Evolutionary conservation across 2,329 filamentous ascomycete species (phyloP).

Genomic region (Samsoniella hepiali): DNA sequence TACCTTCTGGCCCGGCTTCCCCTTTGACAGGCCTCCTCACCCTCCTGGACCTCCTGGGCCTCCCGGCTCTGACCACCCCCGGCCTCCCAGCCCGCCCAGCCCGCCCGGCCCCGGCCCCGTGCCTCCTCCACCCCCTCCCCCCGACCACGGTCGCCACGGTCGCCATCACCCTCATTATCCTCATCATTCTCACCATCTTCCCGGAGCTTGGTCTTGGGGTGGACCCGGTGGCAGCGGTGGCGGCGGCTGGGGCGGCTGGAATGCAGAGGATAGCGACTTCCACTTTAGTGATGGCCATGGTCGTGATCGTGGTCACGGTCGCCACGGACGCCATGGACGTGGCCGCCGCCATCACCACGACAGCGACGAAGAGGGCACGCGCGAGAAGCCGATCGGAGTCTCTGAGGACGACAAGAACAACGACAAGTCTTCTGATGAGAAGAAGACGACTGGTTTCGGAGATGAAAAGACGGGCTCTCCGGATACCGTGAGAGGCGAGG

Average conservation of each 20-base stretch:
- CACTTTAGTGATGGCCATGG: slow-evolving; percentile 4
- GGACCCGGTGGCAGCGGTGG: slow-evolving; percentile 4
- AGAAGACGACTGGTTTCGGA: slow-evolving; percentile 21
- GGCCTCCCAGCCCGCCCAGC: slow-evolving; percentile 21
- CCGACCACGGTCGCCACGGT: slow-evolving; percentile 18
- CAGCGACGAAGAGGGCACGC: slow-evolving; percentile 22
- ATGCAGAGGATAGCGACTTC: slow-evolving; percentile 16
- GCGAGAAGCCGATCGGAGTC: slow-evolving; percentile 24
- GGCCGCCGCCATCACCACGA: slow-evolving; percentile 19
- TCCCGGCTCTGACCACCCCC: slow-evolving; percentile 20
- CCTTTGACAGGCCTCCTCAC: slow-evolving; percentile 26
- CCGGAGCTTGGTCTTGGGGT: slow-evolving; percentile 20
- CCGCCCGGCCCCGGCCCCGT: background rate
- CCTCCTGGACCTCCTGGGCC: slow-evolving; percentile 19
- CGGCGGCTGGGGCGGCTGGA: background rate
- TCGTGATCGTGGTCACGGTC: slow-evolving; percentile 14
- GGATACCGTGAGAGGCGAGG: slow-evolving; percentile 31
- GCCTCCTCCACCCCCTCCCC: slow-evolving; percentile 8
- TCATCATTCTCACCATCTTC: slow-evolving; percentile 23
- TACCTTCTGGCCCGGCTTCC: slow-evolving; percentile 33
- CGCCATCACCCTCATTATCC: slow-evolving; percentile 22
- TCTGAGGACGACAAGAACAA: slow-evolving; percentile 25
- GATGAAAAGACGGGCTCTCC: slow-evolving; percentile 35
- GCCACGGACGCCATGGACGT: slow-evolving; percentile 20
- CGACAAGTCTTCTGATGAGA: slow-evolving; percentile 23